phyloP scores from a whole-genome alignment of 306 rosid species.

The Quercus alba region DNA sequence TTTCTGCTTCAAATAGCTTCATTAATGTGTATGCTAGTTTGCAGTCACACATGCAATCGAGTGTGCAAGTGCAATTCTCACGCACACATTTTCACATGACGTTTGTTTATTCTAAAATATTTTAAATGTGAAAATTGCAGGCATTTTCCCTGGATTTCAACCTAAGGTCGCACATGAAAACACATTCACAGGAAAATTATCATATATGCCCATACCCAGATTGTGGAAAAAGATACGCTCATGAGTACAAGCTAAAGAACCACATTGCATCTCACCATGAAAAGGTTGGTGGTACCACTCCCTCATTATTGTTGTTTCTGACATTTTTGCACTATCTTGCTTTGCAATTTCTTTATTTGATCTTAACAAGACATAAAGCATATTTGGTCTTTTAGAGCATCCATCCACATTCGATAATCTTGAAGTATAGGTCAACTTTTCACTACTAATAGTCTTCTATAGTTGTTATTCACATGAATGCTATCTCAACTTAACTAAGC shows the following conservation, averaged over 20 bases:
- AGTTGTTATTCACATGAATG: neutral
- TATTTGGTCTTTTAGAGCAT: neutral
- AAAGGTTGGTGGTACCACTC: constrained; percentile 56
- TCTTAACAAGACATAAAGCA: neutral
- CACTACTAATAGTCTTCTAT: neutral
- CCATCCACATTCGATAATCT: neutral
- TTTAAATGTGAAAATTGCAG: constrained; percentile 37
- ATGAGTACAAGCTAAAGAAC: constrained; percentile 97
- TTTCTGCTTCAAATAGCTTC: neutral
- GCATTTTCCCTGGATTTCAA: constrained; percentile 95
- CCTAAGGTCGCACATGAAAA: constrained; percentile 94
- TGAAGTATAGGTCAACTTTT: neutral
- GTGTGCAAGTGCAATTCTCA: neutral
- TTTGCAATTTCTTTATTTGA: neutral
- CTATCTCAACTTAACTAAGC: neutral
- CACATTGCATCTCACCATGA: constrained; percentile 88
- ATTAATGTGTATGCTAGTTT: neutral
- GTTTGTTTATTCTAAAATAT: neutral
- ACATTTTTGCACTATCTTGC: neutral
- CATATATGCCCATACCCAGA: constrained; percentile 87
- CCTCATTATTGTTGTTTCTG: neutral
- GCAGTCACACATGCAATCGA: neutral
- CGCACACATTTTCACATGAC: neutral
- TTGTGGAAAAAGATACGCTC: constrained; percentile 98
- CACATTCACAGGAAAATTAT: constrained; percentile 97